phyloP scores from a whole-genome alignment of 345 rosid species.

The Citrus unshiu region DNA sequence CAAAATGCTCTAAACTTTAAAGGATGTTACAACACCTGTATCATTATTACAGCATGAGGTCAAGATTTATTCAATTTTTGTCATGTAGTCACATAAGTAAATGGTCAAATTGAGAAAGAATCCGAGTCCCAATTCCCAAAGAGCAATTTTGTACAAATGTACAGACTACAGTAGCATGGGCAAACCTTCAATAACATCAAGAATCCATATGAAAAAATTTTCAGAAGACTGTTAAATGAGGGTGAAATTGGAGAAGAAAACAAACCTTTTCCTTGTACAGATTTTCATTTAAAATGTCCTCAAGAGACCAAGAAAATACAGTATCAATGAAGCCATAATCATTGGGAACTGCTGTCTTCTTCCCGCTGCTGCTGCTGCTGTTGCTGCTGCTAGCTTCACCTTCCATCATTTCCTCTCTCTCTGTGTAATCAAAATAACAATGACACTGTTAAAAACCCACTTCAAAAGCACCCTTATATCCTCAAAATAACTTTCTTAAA shows the following conservation, averaged over 20 bases:
- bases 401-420: neutral
- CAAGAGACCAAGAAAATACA: neutral
- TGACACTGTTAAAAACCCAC: neutral
- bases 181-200: neutral
- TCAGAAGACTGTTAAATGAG: neutral
- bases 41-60: neutral
- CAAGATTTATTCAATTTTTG: neutral
- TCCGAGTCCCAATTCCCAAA: neutral
- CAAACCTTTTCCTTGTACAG: neutral
- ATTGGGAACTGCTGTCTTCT: constrained; percentile 17
- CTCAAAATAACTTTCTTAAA: neutral
- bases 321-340: neutral
- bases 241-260: neutral
- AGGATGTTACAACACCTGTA: neutral
- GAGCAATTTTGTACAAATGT: neutral
- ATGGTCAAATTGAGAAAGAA: neutral
- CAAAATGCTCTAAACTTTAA: no score
- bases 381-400: neutral
- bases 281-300: neutral
- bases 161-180: neutral
- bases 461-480: neutral
- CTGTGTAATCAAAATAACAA: neutral
- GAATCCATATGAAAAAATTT: neutral
- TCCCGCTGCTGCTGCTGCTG: neutral
- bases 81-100: neutral